Base-by-base conservation (phyloP, 2,329 filamentous ascomycete genomes). In the Penicillium polonicum region DNA sequence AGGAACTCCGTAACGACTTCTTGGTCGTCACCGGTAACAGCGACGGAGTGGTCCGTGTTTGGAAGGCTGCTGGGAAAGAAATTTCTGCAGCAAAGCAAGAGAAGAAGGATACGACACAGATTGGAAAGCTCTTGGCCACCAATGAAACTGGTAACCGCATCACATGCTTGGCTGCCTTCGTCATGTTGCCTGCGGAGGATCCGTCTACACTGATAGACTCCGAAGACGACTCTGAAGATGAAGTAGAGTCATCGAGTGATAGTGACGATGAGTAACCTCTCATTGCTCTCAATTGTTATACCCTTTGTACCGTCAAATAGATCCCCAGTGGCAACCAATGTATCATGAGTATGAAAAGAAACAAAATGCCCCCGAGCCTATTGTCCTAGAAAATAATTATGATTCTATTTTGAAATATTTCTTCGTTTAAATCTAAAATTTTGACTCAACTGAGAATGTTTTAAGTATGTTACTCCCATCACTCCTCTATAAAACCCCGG, bases 141-240 rank as follows among this genome's bases (percentile, higher is more conserved):
- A 94, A 94, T 69, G 88, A 92, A 74, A 96, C 92, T 23, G 87
- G 88, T 45, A 92, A 93, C 72, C 82, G 94, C 56, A 92, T 97
- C 65, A 97, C 92, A 38, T 97, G 94, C 72, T 71, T 97, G 68
- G 87, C 86, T 66, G 88, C 88, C 23, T 97, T 96, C 78, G 79
- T 90, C 62, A 95, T 97, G 91, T 83, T 90, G 73, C 83, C 86
- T 66, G 79, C 76, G 5, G 70, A 71, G 45, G 70, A 73, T 39
- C 67, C 82, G 46, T 83, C 85, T 17, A 85, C 86, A 41, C 83
- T 82, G 23, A 79, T 80, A 44, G 85, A 85, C 65, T 85, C 84
- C 19, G 85, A 85, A 55, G 78, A 79, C 12, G 62, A 63, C 45
- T 48, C 45, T 46, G 80, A 82, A 62, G 81, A 66, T 7, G 64